Conservation (phyloP, 1,284 basidiomycete species). For the Phenoliferia sp. region DNA sequence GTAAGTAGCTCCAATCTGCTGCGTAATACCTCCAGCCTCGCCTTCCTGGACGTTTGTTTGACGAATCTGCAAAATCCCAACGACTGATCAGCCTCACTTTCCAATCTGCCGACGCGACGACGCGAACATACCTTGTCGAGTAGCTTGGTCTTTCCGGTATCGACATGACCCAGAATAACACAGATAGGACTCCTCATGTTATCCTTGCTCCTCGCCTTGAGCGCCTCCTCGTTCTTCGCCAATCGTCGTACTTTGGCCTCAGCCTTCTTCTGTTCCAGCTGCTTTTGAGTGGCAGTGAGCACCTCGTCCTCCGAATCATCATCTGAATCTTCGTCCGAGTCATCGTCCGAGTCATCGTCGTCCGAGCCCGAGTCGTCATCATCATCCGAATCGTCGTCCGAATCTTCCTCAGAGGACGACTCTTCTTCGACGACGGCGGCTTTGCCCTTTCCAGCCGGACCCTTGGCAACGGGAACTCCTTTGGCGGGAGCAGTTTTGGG, state of each 20-base stretch:
- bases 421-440: constrained; percentile 24
- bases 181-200: constrained; percentile 95
- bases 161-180: constrained; percentile 99
- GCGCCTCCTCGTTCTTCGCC: constrained; percentile 77
- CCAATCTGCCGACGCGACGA: neutral
- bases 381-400: constrained; percentile 44
- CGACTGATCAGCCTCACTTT: neutral
- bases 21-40: constrained; percentile 99
- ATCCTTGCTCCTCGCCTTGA: constrained; percentile 83
- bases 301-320: constrained; percentile 40
- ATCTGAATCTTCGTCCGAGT: constrained; percentile 47
- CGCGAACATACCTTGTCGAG: constrained; percentile 73
- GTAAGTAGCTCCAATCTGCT: constrained; percentile 99
- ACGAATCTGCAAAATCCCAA: constrained; percentile 63
- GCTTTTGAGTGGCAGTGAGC: constrained; percentile 46
- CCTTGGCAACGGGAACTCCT: constrained; percentile 11
- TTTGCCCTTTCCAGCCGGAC: constrained; percentile 25
- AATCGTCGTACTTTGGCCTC: constrained; percentile 75
- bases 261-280: constrained; percentile 71
- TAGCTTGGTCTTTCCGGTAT: constrained; percentile 98
- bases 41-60: constrained; percentile 99
- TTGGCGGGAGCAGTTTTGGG: constrained; percentile 29
- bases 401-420: constrained; percentile 38
- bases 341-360: constrained; percentile 51
- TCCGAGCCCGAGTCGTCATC: constrained; percentile 48